These are phyloP conservation scores for Barnettozyma siamensis DNA, from an alignment of 805 yeast genomes.

Conservation along the genomic window DNA sequence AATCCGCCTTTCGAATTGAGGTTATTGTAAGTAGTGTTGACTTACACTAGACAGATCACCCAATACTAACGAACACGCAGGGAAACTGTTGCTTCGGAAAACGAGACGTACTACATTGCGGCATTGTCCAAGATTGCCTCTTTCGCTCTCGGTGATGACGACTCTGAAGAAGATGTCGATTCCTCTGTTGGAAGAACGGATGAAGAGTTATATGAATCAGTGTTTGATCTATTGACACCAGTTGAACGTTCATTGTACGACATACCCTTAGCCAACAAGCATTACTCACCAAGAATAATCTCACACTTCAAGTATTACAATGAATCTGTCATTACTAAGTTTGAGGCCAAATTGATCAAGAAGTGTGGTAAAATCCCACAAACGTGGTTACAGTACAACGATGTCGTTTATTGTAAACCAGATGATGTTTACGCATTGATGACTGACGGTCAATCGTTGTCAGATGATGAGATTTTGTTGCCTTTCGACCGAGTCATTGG, in stretches of 20 bases:
- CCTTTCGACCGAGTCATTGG: conserved; percentile 69
- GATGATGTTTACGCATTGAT: conserved; percentile 79
- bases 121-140: conserved; percentile 11
- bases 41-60: neutral
- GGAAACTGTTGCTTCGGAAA: conserved; percentile 24
- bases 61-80: conserved; percentile 13
- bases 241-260: conserved; percentile 19
- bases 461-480: conserved; percentile 18
- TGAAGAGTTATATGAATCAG: conserved; percentile 15
- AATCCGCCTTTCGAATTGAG: conserved; percentile 24
- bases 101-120: conserved; percentile 14
- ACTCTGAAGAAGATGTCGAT: conserved; percentile 9
- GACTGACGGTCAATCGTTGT: conserved; percentile 30
- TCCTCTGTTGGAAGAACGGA: conserved; percentile 7
- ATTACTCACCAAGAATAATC: conserved; percentile 56
- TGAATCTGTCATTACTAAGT: conserved; percentile 27
- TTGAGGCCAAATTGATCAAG: conserved; percentile 16
- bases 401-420: conserved; percentile 52
- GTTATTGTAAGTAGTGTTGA: conserved; percentile 18
- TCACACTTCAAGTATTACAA: conserved; percentile 54
- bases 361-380: conserved; percentile 22
- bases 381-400: conserved; percentile 50
- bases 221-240: conserved; percentile 15
- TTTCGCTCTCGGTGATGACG: conserved; percentile 7
- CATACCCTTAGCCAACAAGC: conserved; percentile 30